These are phyloP conservation scores for Scheffersomyces spartinae DNA, from an alignment of 805 yeast genomes.

Conservation along the genomic window DNA sequence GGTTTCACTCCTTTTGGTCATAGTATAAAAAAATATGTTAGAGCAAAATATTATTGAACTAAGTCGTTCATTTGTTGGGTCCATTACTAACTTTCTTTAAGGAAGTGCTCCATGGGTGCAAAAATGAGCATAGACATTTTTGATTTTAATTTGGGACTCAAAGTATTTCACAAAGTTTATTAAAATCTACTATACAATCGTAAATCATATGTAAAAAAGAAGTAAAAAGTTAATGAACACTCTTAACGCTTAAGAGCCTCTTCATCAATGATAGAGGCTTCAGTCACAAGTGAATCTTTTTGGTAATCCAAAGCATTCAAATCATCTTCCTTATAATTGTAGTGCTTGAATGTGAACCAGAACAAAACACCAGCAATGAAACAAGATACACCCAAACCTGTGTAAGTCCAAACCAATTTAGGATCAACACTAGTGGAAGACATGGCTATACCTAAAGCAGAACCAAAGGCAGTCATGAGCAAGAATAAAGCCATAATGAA, in stretches of 20 bases:
- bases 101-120: no score
- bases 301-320: constrained; percentile 42
- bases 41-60: not conserved
- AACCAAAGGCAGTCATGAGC: constrained; percentile 64
- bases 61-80: no score
- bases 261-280: no score
- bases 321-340: constrained; percentile 46
- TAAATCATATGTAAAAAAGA: no score
- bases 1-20: not conserved
- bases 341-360: constrained; percentile 47
- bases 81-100: no score
- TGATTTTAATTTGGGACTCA: no score
- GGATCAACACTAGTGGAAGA: constrained; percentile 61
- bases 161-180: no score
- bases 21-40: constrained; percentile 1
- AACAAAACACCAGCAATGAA: constrained; percentile 47
- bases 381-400: constrained; percentile 50
- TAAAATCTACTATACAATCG: no score
- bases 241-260: no score
- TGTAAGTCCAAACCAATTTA: constrained; percentile 57
- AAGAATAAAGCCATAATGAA: constrained; percentile 52
- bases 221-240: no score
- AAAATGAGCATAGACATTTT: no score
- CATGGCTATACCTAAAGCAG: constrained; percentile 66
- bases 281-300: no score